Base-by-base conservation (phyloP, 371 early-diverging fungal genomes). In the Dichotomocladium elegans region DNA sequence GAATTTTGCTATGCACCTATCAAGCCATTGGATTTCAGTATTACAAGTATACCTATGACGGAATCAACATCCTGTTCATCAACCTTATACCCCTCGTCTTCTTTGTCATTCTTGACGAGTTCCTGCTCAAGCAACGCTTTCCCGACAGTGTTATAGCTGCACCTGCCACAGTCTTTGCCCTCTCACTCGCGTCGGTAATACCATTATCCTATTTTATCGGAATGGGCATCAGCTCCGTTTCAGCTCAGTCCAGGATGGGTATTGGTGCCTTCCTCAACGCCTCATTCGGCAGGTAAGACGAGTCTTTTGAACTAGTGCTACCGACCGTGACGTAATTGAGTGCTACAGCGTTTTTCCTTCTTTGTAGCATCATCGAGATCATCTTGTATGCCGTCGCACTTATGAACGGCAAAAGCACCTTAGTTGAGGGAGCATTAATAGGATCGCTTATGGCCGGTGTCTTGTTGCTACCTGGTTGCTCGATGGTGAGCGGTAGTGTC, bases 201-300 rank as follows among this genome's bases (percentile, higher is more conserved):
- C 98, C 98, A 2, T 68, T 96, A 7, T 88, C 95, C 1, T 98
- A 96, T 63, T 91, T 96, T 62, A 96, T 98, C 65, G 98, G 98
- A 21, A 93, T 93, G 91, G 93, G 92, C 0, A 94, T 97, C 29
- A 89, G 94, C 26, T 92, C 93, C 15, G 93, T 97, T 60, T 91
- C 94, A 10, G 95, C 97, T 8, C 95, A 96, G 65, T 90, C 94
- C 5, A 88, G 89, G 33, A 73, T 94, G 58, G 92, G 89, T 28
- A 70, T 97, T 51, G 98, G 96, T 21, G 93, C 96, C 0, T 95
- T 95, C 26, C 89, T 96, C 61, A 98, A 96, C 70, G 98, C 98
- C 12, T 93, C 98, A 0, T 98, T 98, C 70, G 97, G 97, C 43
- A 56, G 53, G 53, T 53, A 53, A 37, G n/a, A n/a, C n/a, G n/a